phyloP scores from a whole-genome alignment of 2,329 filamentous ascomycete genomes.

The Cladosporium sp. region DNA sequence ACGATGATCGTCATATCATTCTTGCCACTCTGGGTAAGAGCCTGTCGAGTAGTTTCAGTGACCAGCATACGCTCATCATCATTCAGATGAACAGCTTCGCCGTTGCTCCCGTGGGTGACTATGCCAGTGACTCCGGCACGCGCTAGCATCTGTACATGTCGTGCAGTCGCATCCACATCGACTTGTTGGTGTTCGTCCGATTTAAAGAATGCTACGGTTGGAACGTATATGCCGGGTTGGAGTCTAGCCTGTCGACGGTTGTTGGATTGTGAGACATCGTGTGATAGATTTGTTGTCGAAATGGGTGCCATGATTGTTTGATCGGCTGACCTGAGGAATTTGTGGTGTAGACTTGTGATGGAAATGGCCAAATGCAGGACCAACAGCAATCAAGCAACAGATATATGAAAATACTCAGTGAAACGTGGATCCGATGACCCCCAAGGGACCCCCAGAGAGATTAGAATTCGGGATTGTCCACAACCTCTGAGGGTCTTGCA shows the following conservation, averaged over 20 bases:
- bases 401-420: neutral
- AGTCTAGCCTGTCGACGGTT: constrained; percentile 20
- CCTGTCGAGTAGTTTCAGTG: constrained; percentile 67
- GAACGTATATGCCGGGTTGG: constrained; percentile 46
- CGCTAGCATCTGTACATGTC: constrained; percentile 66
- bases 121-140: constrained; percentile 70
- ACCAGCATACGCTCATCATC: constrained; percentile 68
- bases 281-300: neutral
- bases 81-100: constrained; percentile 77
- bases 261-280: neutral
- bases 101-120: constrained; percentile 77
- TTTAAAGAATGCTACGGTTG: constrained; percentile 48
- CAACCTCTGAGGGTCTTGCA: neutral
- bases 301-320: neutral
- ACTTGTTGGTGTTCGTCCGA: constrained; percentile 41
- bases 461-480: neutral
- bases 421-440: neutral
- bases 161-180: constrained; percentile 42
- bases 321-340: neutral
- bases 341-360: neutral
- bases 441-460: neutral
- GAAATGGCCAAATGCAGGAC: neutral
- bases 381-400: neutral
- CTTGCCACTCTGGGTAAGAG: constrained; percentile 67
- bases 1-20: constrained; percentile 70